These are phyloP conservation scores for Sporothrix sp. DNA, from an alignment of 2,329 filamentous ascomycete genomes.

Conservation along the genomic window DNA sequence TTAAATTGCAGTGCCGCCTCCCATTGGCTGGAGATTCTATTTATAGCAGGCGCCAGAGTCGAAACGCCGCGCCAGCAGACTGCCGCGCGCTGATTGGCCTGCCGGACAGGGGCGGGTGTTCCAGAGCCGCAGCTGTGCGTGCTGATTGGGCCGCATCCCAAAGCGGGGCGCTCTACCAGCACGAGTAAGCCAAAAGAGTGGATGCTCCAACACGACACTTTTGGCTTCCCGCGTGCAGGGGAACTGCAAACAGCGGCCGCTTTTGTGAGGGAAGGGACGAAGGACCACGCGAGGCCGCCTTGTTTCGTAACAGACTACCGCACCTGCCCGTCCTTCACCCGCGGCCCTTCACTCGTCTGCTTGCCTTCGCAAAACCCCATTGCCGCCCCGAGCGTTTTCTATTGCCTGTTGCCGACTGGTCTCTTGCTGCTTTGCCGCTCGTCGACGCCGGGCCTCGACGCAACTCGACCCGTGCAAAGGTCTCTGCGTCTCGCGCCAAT, in stretches of 20 bases:
- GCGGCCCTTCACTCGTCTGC: neutral
- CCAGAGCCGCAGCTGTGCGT: neutral
- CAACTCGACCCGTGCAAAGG: too few relatives aligned
- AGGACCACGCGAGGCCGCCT: slow-evolving; percentile 1
- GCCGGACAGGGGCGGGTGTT: neutral
- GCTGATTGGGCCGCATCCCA: slow-evolving; percentile 3
- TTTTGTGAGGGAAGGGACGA: neutral
- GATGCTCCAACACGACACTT: slow-evolving; percentile 6
- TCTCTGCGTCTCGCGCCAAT: too few relatives aligned
- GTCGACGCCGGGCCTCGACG: neutral
- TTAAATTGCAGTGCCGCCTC: slow-evolving; percentile 5
- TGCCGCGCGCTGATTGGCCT: slow-evolving; percentile 12
- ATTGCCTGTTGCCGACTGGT: neutral
- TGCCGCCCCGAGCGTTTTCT: neutral
- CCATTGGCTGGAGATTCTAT: slow-evolving; percentile 17
- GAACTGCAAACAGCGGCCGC: neutral
- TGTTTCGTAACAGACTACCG: slow-evolving; percentile 1
- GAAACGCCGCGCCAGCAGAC: slow-evolving; percentile 16
- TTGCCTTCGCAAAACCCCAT: neutral
- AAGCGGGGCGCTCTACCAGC: slow-evolving; percentile 6
- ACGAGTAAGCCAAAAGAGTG: slow-evolving; percentile 7
- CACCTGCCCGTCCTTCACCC: neutral
- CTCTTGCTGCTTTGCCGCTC: neutral
- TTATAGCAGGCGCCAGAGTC: slow-evolving; percentile 20
- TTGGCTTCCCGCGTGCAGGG: neutral